Evolutionary conservation across 2,329 filamentous ascomycete genomes (phyloP).

Genomic region (Scytalidium sp.): DNA sequence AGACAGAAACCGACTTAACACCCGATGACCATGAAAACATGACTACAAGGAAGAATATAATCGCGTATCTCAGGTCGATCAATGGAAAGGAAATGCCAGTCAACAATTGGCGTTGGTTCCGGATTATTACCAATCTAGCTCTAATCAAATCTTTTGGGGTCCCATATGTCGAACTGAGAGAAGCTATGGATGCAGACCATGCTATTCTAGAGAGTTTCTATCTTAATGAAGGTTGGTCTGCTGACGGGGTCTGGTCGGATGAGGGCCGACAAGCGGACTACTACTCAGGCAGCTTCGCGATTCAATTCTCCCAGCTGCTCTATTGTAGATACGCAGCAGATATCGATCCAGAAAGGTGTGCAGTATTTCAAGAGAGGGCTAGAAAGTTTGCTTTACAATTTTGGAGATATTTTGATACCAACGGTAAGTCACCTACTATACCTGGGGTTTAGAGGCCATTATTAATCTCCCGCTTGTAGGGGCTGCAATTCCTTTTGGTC

Average conservation of each 20-base stretch:
- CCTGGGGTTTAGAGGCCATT: too few relatives aligned
- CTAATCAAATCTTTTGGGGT: slow-evolving; percentile 39
- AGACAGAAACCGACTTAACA: slow-evolving; percentile 7
- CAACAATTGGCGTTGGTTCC: slow-evolving; percentile 53
- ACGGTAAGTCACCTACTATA: slow-evolving; percentile 30
- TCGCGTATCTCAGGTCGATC: slow-evolving; percentile 38
- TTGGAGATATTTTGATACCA: slow-evolving; percentile 45
- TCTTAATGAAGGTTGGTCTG: slow-evolving; percentile 42
- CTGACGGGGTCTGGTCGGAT: slow-evolving; percentile 41
- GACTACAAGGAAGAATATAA: slow-evolving; percentile 33
- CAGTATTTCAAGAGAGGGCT: slow-evolving; percentile 35
- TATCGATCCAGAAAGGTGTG: slow-evolving; percentile 35
- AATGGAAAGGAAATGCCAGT: slow-evolving; percentile 42
- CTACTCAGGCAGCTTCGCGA: slow-evolving; percentile 52
- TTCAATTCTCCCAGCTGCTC: slow-evolving; percentile 48
- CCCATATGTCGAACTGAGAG: slow-evolving; percentile 28
- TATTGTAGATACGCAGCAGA: slow-evolving; percentile 41
- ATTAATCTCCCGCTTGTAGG: slow-evolving; percentile 29
- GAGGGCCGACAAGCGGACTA: slow-evolving; percentile 42
- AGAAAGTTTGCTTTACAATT: slow-evolving; percentile 37
- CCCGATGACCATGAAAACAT: slow-evolving; percentile 19
- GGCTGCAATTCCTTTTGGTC: slow-evolving; percentile 48
- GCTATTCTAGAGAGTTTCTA: slow-evolving; percentile 43
- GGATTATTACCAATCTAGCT: slow-evolving; percentile 46
- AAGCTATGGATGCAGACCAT: slow-evolving; percentile 39